Base-by-base conservation (phyloP, 495 filamentous ascomycete species). In the Daldinia childiae region DNA sequence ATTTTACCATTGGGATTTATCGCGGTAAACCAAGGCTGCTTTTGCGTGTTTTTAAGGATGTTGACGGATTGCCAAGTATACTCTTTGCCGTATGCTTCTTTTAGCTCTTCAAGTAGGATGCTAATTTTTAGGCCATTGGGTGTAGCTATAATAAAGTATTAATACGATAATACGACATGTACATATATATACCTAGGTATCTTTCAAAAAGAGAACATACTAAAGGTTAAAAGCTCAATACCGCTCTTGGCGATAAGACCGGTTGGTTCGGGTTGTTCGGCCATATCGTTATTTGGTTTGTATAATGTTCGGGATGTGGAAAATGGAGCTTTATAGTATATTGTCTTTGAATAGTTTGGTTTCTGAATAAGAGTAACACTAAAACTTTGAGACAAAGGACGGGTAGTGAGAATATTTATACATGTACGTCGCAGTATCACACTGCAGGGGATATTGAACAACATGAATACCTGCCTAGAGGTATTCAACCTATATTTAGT, bases 1-100 rank as follows among this genome's bases (percentile, higher is more conserved):
- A 97, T 95, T 62, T 92, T 91, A 68, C 93, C 93, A 77, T 97
- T 95, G 69, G 93, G 93, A 78, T 91, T 92, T 74, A 93, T 89
- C 17, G 86, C 88, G 32, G 76, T 77, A 68, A 78, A 87, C 72
- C 86, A 89, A 68, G 86, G 85, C 79, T 95, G 87, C 73, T 97
- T 96, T 70, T 96, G 93, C 4, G 80, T 84, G 77, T 92, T 91
- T 71, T 91, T 89, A 56, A 72, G 75, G 69, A 96, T 88, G 68
- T 92, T 87, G 73, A 96, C 86, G 50, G 86, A 85, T 70, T 91
- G 84, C 66, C 83, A 84, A 17, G 83, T 83, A 76, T 90, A 91
- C 1, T 85, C 79, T 26, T 88, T 81, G 21, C 88, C 88, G 56
- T 85, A 85, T 41, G 80, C 81, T 4, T 70, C 81, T 39, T 82